These are phyloP conservation scores for Cenchrus americanus DNA, from an alignment of 176 grass and related monocot species.

Conservation along the genomic window DNA sequence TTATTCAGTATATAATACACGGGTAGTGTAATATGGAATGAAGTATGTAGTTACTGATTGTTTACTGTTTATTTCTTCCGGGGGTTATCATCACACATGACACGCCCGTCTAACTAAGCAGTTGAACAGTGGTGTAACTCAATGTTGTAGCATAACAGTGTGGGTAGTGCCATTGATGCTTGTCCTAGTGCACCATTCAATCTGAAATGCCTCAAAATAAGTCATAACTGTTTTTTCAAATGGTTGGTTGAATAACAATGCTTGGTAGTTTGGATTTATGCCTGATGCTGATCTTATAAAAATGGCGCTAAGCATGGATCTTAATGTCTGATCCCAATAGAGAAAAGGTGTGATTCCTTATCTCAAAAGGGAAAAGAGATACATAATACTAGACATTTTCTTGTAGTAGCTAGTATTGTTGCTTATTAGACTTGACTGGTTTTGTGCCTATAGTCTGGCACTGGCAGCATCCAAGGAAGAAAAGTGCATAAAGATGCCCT, in stretches of 20 bases:
- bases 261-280: background rate
- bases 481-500: background rate
- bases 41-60: conserved; percentile 1
- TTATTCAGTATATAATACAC: conserved; percentile 4
- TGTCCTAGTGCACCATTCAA: background rate
- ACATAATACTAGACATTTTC: background rate
- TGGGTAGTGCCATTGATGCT: background rate
- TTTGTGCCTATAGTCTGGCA: conserved; percentile 16
- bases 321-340: background rate
- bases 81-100: background rate
- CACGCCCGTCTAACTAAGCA: background rate
- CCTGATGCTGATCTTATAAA: background rate
- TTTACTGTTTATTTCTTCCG: background rate
- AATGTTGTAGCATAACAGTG: conserved; percentile 14
- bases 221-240: background rate
- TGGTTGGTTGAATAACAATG: conserved; percentile 3
- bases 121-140: background rate
- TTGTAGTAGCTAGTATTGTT: background rate
- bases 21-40: conserved; percentile 15
- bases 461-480: background rate
- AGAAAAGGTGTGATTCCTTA: background rate
- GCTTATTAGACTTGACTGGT: conserved; percentile 1
- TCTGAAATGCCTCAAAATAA: conserved; percentile 15
- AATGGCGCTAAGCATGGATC: background rate
- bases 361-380: background rate